Conservation (phyloP, 2,329 filamentous ascomycete genomes). For the Talaromyces sp. region DNA sequence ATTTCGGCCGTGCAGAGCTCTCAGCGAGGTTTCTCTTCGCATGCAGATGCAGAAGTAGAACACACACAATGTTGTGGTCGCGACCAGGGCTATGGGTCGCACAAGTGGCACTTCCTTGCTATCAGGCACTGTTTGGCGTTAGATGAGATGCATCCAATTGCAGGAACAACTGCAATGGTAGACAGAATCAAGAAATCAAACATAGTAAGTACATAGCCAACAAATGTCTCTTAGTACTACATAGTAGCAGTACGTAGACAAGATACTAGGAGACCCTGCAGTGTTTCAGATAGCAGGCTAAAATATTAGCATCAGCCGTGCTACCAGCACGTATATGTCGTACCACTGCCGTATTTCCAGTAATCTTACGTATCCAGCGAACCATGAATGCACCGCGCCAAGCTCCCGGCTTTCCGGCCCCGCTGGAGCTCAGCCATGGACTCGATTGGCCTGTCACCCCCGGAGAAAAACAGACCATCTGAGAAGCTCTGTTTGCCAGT, state of each 20-base stretch:
- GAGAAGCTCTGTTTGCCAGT: too few relatives aligned
- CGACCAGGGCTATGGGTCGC: not conserved
- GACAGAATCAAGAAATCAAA: not conserved
- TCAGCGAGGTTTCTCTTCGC: not conserved
- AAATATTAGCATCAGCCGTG: too few relatives aligned
- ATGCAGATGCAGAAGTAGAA: not conserved
- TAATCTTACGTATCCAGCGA: not conserved
- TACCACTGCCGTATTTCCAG: too few relatives aligned
- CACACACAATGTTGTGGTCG: not conserved
- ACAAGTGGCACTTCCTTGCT: not conserved
- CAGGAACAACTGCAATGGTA: not conserved
- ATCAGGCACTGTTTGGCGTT: not conserved
- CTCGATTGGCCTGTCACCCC: not conserved
- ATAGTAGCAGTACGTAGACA: too few relatives aligned
- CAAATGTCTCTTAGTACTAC: too few relatives aligned
- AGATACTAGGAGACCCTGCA: not conserved
- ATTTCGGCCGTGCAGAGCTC: not conserved
- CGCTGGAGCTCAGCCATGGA: not conserved
- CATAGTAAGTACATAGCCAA: too few relatives aligned
- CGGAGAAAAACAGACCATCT: not conserved
- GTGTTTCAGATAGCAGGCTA: not conserved
- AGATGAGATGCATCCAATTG: not conserved
- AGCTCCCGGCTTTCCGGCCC: not conserved
- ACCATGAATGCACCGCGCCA: not conserved
- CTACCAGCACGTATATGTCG: too few relatives aligned